Percentiles rank a stretch among this genome's conserved stretches.
These are phyloP conservation scores for Diutina neorugosa DNA, from an alignment of 1,139 yeast genomes.

Conservation along the genomic window DNA sequence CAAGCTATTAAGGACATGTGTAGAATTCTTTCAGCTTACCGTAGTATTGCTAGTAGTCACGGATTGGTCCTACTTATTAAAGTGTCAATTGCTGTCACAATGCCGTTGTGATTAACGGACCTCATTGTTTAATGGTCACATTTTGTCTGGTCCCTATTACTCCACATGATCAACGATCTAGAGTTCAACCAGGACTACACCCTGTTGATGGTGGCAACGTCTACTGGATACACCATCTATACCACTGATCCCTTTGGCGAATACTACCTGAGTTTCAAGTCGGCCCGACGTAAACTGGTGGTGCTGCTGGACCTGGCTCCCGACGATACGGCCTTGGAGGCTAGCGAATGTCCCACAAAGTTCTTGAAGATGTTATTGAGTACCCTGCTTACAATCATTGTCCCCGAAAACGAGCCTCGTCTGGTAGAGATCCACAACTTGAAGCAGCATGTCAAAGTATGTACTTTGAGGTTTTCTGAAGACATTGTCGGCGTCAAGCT, in stretches of 20 bases:
- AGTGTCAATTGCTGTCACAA: background rate
- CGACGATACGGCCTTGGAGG: background rate
- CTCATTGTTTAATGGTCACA: background rate
- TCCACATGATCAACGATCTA: conserved; percentile 22
- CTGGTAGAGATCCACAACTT: conserved; percentile 51
- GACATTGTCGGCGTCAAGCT: conserved; percentile 48
- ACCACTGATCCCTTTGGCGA: conserved; percentile 40
- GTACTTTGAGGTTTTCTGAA: conserved; percentile 60
- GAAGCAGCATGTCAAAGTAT: conserved; percentile 54
- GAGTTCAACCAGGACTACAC: conserved; percentile 34
- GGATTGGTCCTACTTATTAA: too few species aligned
- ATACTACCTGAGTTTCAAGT: conserved; percentile 13
- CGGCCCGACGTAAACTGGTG: background rate
- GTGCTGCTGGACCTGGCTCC: conserved; percentile 3
- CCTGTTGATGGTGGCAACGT: conserved; percentile 27
- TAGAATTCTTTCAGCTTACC: too few species aligned
- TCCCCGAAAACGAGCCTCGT: conserved; percentile 29
- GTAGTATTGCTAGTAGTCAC: too few species aligned
- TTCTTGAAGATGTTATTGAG: conserved; percentile 44
- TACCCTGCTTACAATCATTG: conserved; percentile 56
- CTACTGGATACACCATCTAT: conserved; percentile 23
- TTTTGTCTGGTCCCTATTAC: background rate
- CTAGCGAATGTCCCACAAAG: background rate
- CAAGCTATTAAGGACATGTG: too few species aligned
- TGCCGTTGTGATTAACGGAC: background rate